Conservation (phyloP, 176 grass and related monocot species). For the Rhynchospora tenuis region DNA sequence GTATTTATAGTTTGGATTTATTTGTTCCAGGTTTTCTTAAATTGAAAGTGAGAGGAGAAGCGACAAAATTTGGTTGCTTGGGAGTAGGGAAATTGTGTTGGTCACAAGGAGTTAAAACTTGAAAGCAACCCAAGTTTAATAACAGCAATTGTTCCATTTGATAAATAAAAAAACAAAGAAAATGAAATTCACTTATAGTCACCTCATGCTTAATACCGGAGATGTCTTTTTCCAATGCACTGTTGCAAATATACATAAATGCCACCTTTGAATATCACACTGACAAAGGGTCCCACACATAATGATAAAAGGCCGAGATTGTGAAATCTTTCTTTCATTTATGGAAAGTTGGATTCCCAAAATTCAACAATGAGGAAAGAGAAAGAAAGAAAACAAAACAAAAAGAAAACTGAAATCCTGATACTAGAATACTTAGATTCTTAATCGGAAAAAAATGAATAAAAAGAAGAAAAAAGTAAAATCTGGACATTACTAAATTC, state of each 20-base stretch:
- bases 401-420: background rate
- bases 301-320: background rate
- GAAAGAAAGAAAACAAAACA: background rate
- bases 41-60: background rate
- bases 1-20: background rate
- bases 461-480: background rate
- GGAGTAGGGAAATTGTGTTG: background rate
- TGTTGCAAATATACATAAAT: background rate
- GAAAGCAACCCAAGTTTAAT: background rate
- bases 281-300: background rate
- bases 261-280: background rate
- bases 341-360: background rate
- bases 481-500: too few species aligned
- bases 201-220: background rate
- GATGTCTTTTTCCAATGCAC: background rate
- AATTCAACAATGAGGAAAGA: background rate
- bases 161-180: background rate
- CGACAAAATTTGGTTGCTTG: constrained; percentile 9
- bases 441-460: background rate
- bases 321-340: background rate
- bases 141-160: background rate
- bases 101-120: background rate
- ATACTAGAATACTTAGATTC: too few species aligned
- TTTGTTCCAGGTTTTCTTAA: background rate
- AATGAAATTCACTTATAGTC: background rate